Base-by-base conservation (phyloP, 495 filamentous ascomycete genomes). In the Peziza echinospora region DNA sequence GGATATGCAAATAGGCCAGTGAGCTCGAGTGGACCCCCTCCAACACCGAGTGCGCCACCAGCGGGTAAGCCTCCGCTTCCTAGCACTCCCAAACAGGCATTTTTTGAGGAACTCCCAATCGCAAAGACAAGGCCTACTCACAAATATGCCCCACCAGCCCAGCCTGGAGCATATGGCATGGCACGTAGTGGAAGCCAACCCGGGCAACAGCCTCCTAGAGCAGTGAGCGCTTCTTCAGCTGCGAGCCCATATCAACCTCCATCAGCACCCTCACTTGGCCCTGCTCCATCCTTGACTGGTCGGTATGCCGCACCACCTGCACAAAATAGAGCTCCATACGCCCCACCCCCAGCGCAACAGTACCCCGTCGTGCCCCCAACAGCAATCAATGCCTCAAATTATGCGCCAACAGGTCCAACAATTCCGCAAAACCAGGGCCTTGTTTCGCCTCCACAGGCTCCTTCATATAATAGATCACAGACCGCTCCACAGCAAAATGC, bases 41-140 rank as follows among this genome's bases (percentile, higher is more conserved):
- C n/a, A n/a, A n/a, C n/a, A n/a, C n/a, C n/a, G n/a, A n/a, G n/a
- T n/a, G n/a, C n/a, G n/a, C n/a, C n/a, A n/a, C n/a, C n/a, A n/a
- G n/a, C n/a, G n/a, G n/a, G n/a, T n/a, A n/a, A n/a, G n/a, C n/a
- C n/a, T n/a, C n/a, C n/a, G n/a, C n/a, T n/a, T n/a, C n/a, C n/a
- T n/a, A n/a, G n/a, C n/a, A 65, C 57, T 48, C 52, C 55, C 25
- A 62, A 67, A 41, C 63, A 57, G 47, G 76, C 73, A 44, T 94
- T 94, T 60, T 94, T 86, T 52, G 87, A 92, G 59, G 89, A 97
- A 28, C 68, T 94, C 45, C 89, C 89, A 7, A 57, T 77, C 28
- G 54, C 72, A 48, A 77, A 70, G 52, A 70, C 76, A 40, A 71
- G 70, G 37, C 66, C 69, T 9, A 54, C 64, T 8, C 26, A 8